Evolutionary conservation across 345 rosid genomes (phyloP).

Genomic region (Triadica sebifera): DNA sequence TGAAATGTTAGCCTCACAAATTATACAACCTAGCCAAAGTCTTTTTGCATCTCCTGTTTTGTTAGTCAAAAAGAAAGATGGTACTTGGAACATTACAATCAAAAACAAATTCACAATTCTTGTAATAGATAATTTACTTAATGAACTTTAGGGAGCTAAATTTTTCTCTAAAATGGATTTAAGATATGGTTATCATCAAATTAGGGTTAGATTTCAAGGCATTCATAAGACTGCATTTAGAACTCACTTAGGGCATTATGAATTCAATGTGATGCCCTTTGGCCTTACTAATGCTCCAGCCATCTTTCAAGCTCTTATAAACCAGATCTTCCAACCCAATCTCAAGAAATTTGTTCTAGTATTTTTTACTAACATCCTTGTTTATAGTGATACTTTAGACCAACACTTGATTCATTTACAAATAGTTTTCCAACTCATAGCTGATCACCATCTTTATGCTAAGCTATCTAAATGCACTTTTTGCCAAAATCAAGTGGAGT

Average conservation of each 20-base stretch:
- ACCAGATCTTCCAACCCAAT: not conserved
- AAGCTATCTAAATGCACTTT: not conserved
- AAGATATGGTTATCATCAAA: not conserved
- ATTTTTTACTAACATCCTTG: not conserved
- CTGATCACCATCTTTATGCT: not conserved
- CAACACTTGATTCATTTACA: not conserved
- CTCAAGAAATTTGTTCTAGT: not conserved
- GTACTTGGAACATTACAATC: too few relatives aligned
- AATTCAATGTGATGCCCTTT: not conserved
- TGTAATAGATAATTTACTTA: not conserved
- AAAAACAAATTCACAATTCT: not conserved
- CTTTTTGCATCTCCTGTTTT: too few relatives aligned
- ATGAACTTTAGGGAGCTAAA: not conserved
- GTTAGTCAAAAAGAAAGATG: too few relatives aligned
- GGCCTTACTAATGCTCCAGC: not conserved
- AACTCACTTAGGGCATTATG: not conserved
- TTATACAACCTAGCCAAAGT: too few relatives aligned
- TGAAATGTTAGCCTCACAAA: too few relatives aligned
- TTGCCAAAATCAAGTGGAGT: not conserved
- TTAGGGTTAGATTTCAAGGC: not conserved
- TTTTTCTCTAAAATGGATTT: not conserved
- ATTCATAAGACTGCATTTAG: not conserved
- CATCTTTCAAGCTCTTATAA: not conserved
- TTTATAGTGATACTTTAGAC: not conserved
- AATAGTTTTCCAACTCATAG: not conserved